Conservation (phyloP, 371 early-diverging fungal species). For the Mortierella sp. region DNA sequence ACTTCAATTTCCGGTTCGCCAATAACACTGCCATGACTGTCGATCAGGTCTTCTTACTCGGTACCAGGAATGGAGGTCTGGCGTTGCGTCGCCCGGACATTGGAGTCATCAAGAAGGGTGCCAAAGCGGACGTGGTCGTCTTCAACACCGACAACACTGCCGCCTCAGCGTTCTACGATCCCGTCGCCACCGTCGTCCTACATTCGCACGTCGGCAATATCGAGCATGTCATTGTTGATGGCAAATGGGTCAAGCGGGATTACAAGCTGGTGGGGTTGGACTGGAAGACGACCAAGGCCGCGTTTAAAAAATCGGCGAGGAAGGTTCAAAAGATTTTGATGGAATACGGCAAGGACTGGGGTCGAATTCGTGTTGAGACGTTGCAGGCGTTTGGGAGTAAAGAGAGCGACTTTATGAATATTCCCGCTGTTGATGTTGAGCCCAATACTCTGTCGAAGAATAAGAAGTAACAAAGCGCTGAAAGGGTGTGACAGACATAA, state of each 20-base stretch:
- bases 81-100: neutral
- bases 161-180: neutral
- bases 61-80: neutral
- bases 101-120: conserved; percentile 2
- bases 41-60: neutral
- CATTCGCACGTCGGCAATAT: neutral
- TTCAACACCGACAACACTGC: neutral
- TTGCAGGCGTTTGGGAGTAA: too few species aligned
- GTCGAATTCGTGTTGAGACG: too few species aligned
- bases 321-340: neutral
- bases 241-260: neutral
- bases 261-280: neutral
- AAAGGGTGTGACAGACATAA: too few species aligned
- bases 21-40: neutral
- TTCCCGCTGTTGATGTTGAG: too few species aligned
- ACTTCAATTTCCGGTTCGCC: neutral
- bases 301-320: neutral
- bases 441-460: too few species aligned
- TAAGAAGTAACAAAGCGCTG: too few species aligned
- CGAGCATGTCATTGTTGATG: neutral
- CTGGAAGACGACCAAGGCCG: neutral
- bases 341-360: neutral
- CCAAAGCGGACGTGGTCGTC: neutral
- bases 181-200: neutral
- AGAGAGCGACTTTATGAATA: too few species aligned